Evolutionary conservation across 2,329 filamentous ascomycete genomes (phyloP).

Genomic region (Talaromyces piceae): DNA sequence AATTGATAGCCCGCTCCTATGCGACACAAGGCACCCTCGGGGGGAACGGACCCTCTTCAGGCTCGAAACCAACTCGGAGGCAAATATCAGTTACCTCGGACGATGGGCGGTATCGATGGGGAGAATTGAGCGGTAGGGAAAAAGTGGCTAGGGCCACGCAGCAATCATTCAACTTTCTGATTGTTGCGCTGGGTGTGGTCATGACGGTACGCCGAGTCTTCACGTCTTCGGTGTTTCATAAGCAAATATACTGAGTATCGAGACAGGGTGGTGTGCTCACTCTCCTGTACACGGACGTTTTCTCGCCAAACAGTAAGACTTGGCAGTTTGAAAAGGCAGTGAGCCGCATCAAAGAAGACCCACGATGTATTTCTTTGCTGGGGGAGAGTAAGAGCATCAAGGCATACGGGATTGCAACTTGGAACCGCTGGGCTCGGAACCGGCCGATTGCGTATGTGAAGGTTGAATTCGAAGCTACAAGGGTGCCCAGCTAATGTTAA

Average conservation of each 20-base stretch:
- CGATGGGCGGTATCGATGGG: conserved; percentile 75
- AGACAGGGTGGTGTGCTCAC: conserved; percentile 66
- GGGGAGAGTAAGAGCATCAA: conserved; percentile 68
- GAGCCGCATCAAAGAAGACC: conserved; percentile 65
- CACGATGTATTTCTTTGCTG: conserved; percentile 63
- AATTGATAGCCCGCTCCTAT: conserved; percentile 41
- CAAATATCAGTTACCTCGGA: conserved; percentile 80
- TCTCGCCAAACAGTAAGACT: conserved; percentile 77
- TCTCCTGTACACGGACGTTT: conserved; percentile 73
- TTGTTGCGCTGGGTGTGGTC: conserved; percentile 66
- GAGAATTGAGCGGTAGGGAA: conserved; percentile 63
- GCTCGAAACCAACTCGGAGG: conserved; percentile 49
- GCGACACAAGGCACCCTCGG: conserved; percentile 50
- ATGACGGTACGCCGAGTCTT: conserved; percentile 58
- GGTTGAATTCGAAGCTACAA: background rate
- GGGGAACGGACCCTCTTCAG: conserved; percentile 21
- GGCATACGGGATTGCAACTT: conserved; percentile 73
- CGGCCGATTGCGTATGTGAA: conserved; percentile 45
- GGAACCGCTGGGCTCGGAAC: conserved; percentile 70
- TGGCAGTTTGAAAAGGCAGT: conserved; percentile 83
- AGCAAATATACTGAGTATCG: background rate
- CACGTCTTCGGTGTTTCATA: background rate
- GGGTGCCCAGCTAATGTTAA: conserved; percentile 21
- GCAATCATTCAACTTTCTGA: conserved; percentile 78
- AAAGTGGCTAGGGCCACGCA: conserved; percentile 81